A percentile compares a stretch with the other conserved stretches of the same genome.
These are phyloP conservation scores for Acanthamoeba triangularis DNA, from an alignment of 208 protist genomes.

Conservation along the genomic window DNA sequence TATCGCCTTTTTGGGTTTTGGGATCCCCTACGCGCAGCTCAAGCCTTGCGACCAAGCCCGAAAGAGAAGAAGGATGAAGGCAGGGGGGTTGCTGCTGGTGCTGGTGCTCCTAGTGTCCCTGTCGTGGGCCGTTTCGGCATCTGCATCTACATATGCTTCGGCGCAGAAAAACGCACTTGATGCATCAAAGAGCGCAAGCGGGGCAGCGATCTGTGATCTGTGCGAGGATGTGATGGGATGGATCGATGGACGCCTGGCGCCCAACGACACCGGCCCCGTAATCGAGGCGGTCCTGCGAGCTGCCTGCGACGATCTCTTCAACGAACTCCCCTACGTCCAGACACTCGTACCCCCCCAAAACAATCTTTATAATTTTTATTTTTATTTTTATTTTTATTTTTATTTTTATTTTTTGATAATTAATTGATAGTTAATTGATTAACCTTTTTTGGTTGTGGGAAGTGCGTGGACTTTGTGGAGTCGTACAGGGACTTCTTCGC, in stretches of 20 bases:
- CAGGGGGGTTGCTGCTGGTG: too few species aligned
- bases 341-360: not conserved
- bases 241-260: not conserved
- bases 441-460: too few species aligned
- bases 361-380: not conserved
- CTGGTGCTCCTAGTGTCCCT: too few species aligned
- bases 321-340: not conserved
- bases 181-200: not conserved
- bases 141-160: too few species aligned
- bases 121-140: too few species aligned
- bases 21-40: too few species aligned
- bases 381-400: not conserved
- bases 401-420: not conserved
- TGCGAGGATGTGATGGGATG: slow-evolving; percentile 10
- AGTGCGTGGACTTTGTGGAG: not conserved
- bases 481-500: slow-evolving; percentile 7
- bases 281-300: not conserved
- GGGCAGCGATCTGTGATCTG: not conserved
- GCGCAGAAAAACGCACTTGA: not conserved
- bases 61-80: too few species aligned
- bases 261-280: not conserved
- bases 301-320: not conserved
- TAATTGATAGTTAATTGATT: too few species aligned
- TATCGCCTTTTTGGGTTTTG: too few species aligned
- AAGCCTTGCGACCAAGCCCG: too few species aligned